Base-by-base conservation (phyloP, 331 rosid genomes). In the Pyrus hybrid region DNA sequence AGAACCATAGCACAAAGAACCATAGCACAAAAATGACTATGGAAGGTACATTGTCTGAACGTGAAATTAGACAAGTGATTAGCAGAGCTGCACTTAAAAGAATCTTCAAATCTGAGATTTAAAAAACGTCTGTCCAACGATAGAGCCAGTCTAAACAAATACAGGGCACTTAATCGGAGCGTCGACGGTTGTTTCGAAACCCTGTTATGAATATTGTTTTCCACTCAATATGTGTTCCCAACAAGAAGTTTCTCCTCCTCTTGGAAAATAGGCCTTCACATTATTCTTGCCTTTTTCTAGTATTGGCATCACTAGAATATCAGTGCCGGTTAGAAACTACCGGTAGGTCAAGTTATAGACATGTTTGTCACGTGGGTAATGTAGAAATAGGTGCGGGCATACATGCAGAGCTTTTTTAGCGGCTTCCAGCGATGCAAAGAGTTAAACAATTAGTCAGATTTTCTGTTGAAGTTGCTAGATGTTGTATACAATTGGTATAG, bases 201-300 rank as follows among this genome's bases (percentile, higher is more conserved):
- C 99, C 79, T 81, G 86, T 71, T 76, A 80, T 35, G 85, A 73
- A 69, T 85, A 87, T 3, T 83, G 70, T 80, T 90, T 80, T 78
- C 97, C 96, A 23, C 91, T 90, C 99, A 96, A 92, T 33, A 94
- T 81, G 77, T 94, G 97, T 77, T 80, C 74, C 99, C 99, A 94
- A 58, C 81, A 30, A 68, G 85, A 80, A 68, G 72, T 72, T 80
- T 88, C 95, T 79, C 89, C 93, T 63, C 43, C 43, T 35, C 54
- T 26, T 63, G 99, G 97, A 80, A 94, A 94, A 79, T 94, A 92
- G 73, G 87, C 97, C 76, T 86, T 86, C 49, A 88, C 96, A 67
- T 75, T 83, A 56, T 83, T 90, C 88, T 67, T 84, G 78, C 97
- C 97, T 80, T 89, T 88, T 86, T 94, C 96, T 33, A 90, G 89